phyloP scores from a whole-genome alignment of 257 asterid genomes.

The Capsicum pubescens region DNA sequence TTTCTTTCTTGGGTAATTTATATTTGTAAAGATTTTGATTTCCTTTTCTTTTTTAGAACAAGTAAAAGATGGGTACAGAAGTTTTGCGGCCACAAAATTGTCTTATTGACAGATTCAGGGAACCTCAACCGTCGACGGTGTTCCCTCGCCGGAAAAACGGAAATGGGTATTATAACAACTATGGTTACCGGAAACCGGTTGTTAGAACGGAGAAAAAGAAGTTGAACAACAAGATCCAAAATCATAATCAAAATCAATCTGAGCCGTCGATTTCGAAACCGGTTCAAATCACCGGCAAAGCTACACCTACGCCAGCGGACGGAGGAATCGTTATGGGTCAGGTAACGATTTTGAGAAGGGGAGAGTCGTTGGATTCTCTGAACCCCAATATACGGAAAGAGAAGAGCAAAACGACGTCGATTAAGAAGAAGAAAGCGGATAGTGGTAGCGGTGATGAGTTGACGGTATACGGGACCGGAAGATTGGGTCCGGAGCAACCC shows the following conservation, averaged over 20 bases:
- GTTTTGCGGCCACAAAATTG: conserved; percentile 53
- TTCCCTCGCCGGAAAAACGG: conserved; percentile 39
- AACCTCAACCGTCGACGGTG: conserved; percentile 20
- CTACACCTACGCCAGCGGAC: background rate
- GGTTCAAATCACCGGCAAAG: background rate
- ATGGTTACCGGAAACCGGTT: conserved; percentile 31
- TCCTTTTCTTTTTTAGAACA: background rate
- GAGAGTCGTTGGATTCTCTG: conserved; percentile 59
- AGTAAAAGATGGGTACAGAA: conserved; percentile 49
- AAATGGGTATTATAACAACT: conserved; percentile 4
- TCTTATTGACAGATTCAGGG: conserved; percentile 38
- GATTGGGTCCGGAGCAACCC: conserved; percentile 52
- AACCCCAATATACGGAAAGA: conserved; percentile 41
- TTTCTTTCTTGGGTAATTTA: background rate
- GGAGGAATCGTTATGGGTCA: conserved; percentile 19
- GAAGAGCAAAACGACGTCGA: background rate
- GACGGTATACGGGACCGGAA: conserved; percentile 38
- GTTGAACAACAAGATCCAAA: conserved; percentile 9
- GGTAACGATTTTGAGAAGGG: conserved; percentile 39
- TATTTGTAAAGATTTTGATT: background rate
- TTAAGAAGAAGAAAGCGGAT: conserved; percentile 31
- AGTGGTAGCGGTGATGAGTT: conserved; percentile 44
- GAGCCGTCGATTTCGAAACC: conserved; percentile 15
- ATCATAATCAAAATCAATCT: background rate
- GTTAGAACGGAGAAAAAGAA: conserved; percentile 38